Base-by-base conservation (phyloP, 75 land plant genomes). In the Cryptomeria japonica region DNA sequence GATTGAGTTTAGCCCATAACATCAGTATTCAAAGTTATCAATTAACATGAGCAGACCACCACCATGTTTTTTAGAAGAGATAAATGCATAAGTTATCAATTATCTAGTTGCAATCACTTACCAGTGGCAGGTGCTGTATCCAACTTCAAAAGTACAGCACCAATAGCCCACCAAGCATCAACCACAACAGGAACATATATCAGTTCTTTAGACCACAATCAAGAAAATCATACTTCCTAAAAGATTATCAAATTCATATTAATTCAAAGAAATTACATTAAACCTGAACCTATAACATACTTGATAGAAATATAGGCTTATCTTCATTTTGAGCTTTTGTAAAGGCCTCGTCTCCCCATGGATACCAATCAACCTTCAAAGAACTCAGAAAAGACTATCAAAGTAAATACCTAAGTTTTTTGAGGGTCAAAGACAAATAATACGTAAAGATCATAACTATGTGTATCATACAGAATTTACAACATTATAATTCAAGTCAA, bases 91-190 rank as follows among this genome's bases (percentile, higher is more conserved):
- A 44, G 25, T 11, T 82, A 41, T 11, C 32, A 80, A 82, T 25
- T 82, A 6, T 44, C 84, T 46, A 86, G 78, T 53, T 47, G 47
- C 39, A 64, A 32, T 85, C 31, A 88, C 95, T 89, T 87, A 98
- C 99, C 99, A 98, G 83, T 98, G 99, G 84, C 99, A 98, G 47
- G 99, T 98, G 94, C 99, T 98, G 93, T 97, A 98, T 32, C 99
- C 99, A 86, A 98, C 99, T 98, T 93, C 85, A 90, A 42, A 34
- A 64, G 41, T 87, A 61, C 28, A 47, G 31, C 44, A 58, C 70
- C 44, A 38, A 72, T 61, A 72, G 55, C 53, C 47, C 68, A 11
- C n/a, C 47, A 84, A 73, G 12, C 46, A 36, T 31, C 32, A 83
- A 82, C 84, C 84, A 82, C 49, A 82, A 42, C n/a, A 44, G 41